Base-by-base conservation (phyloP, 257 asterid genomes). In the Solanum appendiculatum region DNA sequence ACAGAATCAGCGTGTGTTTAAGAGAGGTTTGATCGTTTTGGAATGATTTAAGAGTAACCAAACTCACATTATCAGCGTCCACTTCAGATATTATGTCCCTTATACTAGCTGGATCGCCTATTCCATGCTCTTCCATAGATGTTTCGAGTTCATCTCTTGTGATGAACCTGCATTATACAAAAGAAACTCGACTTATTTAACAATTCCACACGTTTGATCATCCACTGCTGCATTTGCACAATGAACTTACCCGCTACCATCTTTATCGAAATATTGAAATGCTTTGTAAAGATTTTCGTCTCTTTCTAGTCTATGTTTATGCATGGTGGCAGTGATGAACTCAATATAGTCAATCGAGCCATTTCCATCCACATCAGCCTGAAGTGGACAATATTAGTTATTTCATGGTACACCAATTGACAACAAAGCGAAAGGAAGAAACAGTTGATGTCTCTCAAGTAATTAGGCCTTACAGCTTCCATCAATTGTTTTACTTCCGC, bases 331-430 rank as follows among this genome's bases (percentile, higher is more conserved):
- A 4, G 97, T 95, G 73, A 94, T 91, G 89, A 95, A 95, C 93
- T 95, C 98, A 9, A 92, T 93, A 91, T 94, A 93, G 85, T 95
- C 98, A 21, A 95, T 95, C 5, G 97, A 86, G 60, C 98, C 98
- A 46, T 95, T 92, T 87, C 98, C 98, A 88, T 95, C 98, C 85
- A 94, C 98, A 85, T 94, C 98, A 60, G 98, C 98, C 98, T 95
- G 91, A 75, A 48, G 14, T 63, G 54, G 40, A 14, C 48, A 72
- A 10, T 20, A 40, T 9, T 36, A 37, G 44, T 89, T 37, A 70
- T 70, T 80, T 81, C 29, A 80, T 48, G 64, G 64, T 27, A 44
- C 9, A 46, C n/a, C 18, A 46, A 16, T 80, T 80, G 42, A 29
- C 29, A 80, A 80, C 29, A 46, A 80, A 78, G 25, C 15, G 63